Evolutionary conservation across 805 yeast species (phyloP).

Genomic region (Lipomyces starkeyi): DNA sequence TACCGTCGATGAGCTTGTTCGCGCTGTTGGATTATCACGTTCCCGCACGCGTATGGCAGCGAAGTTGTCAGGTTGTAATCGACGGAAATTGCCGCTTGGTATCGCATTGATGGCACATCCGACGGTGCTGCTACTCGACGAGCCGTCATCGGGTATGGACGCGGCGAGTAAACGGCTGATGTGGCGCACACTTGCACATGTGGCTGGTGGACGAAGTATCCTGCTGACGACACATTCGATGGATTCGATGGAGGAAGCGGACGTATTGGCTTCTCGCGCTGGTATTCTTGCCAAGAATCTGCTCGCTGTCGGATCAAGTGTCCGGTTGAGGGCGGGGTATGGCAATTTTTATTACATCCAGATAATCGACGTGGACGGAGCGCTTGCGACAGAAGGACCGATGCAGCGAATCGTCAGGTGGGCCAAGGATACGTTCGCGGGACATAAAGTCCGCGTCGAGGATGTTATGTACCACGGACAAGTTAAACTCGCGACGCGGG

Average conservation of each 20-base stretch:
- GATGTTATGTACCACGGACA: slow-evolving; percentile 41
- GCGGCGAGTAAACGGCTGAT: slow-evolving; percentile 49
- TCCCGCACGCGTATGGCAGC: slow-evolving; percentile 44
- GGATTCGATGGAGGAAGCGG: slow-evolving; percentile 51
- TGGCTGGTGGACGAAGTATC: slow-evolving; percentile 44
- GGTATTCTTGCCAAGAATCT: slow-evolving; percentile 45
- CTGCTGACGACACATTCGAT: slow-evolving; percentile 48
- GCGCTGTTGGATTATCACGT: slow-evolving; percentile 45
- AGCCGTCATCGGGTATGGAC: slow-evolving; percentile 51
- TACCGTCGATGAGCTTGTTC: slow-evolving; percentile 43
- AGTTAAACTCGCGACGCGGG: slow-evolving; percentile 38
- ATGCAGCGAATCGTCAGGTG: slow-evolving; percentile 26
- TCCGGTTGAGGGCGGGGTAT: slow-evolving; percentile 39
- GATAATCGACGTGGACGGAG: slow-evolving; percentile 38
- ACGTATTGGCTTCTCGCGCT: slow-evolving; percentile 46
- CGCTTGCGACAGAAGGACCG: slow-evolving; percentile 9
- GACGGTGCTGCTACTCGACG: slow-evolving; percentile 46
- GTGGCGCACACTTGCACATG: slow-evolving; percentile 47
- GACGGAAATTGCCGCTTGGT: slow-evolving; percentile 46
- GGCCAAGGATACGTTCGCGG: slow-evolving; percentile 37
- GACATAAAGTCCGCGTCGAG: slow-evolving; percentile 28
- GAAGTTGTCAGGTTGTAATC: slow-evolving; percentile 48
- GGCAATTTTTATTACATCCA: slow-evolving; percentile 44
- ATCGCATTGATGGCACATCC: slow-evolving; percentile 48
- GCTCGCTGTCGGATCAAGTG: slow-evolving; percentile 46